These are phyloP conservation scores for Paxillus ammoniavirescens DNA, from an alignment of 768 basidiomycete genomes.

Conservation along the genomic window DNA sequence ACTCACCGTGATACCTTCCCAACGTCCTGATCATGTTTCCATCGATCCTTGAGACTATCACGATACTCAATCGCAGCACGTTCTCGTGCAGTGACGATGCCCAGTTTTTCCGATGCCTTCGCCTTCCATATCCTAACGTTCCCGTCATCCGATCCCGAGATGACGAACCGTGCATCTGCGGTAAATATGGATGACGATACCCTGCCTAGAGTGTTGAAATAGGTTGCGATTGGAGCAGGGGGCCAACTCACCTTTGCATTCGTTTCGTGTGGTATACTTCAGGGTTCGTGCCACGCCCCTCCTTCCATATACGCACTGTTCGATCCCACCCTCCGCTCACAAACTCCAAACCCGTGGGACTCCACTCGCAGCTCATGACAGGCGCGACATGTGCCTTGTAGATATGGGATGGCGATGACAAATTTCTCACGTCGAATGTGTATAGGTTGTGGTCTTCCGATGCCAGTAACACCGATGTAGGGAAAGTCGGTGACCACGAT, in stretches of 20 bases:
- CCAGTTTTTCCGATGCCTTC: constrained; percentile 88
- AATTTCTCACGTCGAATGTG: constrained; percentile 91
- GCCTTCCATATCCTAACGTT: constrained; percentile 96
- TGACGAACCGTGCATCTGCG: constrained; percentile 85
- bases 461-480: constrained; percentile 88
- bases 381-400: constrained; percentile 98
- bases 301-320: constrained; percentile 90
- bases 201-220: constrained; percentile 36
- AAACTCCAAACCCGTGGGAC: constrained; percentile 92
- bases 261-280: constrained; percentile 98
- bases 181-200: constrained; percentile 89
- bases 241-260: constrained; percentile 79
- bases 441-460: constrained; percentile 99
- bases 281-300: constrained; percentile 73
- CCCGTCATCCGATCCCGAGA: constrained; percentile 92
- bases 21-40: constrained; percentile 83
- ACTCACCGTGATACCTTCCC: constrained; percentile 76
- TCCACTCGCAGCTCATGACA: constrained; percentile 97
- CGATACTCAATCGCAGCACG: constrained; percentile 92
- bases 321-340: constrained; percentile 97
- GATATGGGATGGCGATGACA: constrained; percentile 81
- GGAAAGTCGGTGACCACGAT: constrained; percentile 95
- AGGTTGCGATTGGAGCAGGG: background rate
- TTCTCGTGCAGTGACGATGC: constrained; percentile 86
- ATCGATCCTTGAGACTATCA: constrained; percentile 80